Evolutionary conservation across 371 early-diverging fungal genomes (phyloP).

Genomic region (Mortierella sp.): DNA sequence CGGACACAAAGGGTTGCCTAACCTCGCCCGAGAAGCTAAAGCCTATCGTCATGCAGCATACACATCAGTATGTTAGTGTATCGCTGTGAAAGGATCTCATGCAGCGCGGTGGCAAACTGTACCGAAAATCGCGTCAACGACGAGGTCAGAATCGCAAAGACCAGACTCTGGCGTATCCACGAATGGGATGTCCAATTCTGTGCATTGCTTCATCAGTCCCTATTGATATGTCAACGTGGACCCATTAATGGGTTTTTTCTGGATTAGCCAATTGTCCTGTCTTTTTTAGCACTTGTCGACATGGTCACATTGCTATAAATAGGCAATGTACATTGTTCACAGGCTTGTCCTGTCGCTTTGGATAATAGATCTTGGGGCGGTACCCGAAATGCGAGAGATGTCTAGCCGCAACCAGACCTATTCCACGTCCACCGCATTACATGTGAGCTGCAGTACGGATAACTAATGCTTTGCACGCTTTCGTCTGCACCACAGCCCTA

Average conservation of each 20-base stretch:
- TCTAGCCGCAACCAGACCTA: constrained; percentile 89
- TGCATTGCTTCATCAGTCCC: constrained; percentile 77
- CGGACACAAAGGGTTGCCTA: constrained; percentile 81
- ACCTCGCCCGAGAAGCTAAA: constrained; percentile 89
- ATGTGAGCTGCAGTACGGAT: not conserved
- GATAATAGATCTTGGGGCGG: constrained; percentile 80
- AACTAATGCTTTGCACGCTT: too few relatives aligned
- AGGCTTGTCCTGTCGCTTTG: constrained; percentile 77
- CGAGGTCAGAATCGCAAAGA: constrained; percentile 64
- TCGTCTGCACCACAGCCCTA: constrained; percentile 9
- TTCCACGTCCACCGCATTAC: not conserved
- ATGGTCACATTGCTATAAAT: not conserved
- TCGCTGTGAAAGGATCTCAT: not conserved
- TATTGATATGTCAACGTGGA: constrained; percentile 23
- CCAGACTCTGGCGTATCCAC: constrained; percentile 57
- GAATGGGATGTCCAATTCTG: constrained; percentile 74
- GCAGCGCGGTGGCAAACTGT: not conserved
- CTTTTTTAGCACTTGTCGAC: not conserved
- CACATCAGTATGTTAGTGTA: not conserved
- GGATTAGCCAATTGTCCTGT: not conserved
- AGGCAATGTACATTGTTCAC: constrained; percentile 64
- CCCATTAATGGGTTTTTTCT: too few relatives aligned
- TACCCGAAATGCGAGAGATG: constrained; percentile 92
- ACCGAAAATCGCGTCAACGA: constrained; percentile 94
- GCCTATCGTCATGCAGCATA: constrained; percentile 56